Conservation (phyloP, 768 basidiomycete species). For the Crassisporium funariophilum region DNA sequence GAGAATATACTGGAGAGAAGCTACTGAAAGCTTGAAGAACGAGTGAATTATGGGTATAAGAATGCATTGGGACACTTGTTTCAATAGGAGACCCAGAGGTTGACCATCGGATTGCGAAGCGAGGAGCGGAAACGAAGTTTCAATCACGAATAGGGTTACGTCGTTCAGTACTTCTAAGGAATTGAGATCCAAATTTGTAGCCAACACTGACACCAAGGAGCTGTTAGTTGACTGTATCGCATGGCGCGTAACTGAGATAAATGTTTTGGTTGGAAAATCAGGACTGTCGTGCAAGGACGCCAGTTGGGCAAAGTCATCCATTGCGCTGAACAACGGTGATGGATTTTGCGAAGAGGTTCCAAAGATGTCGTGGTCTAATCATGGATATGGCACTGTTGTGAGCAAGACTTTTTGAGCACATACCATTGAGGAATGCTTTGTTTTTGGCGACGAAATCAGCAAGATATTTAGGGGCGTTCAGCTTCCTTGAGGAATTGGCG, state of each 20-base stretch:
- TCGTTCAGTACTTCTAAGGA: conserved; percentile 20
- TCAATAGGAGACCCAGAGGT: background rate
- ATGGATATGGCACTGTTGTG: too few species aligned
- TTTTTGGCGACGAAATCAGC: too few species aligned
- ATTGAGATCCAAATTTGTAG: conserved; percentile 13
- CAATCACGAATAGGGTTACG: conserved; percentile 3
- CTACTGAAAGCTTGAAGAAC: conserved; percentile 27
- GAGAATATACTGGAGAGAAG: conserved; percentile 15
- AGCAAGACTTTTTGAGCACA: too few species aligned
- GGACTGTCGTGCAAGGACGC: conserved; percentile 21
- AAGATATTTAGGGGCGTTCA: too few species aligned
- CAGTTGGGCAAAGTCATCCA: conserved; percentile 33
- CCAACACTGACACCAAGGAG: conserved; percentile 12
- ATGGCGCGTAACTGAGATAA: conserved; percentile 32
- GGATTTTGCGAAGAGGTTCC: too few species aligned
- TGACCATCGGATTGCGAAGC: background rate
- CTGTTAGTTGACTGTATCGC: conserved; percentile 29
- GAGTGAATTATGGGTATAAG: conserved; percentile 25
- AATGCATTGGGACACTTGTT: conserved; percentile 5
- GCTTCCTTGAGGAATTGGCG: too few species aligned
- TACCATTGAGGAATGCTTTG: too few species aligned
- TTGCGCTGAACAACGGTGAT: conserved; percentile 23
- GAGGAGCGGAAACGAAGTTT: conserved; percentile 7
- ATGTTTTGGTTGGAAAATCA: conserved; percentile 22
- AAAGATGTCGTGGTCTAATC: too few species aligned